phyloP scores from a whole-genome alignment of 768 basidiomycete genomes.

The Pleurotus giganteus region DNA sequence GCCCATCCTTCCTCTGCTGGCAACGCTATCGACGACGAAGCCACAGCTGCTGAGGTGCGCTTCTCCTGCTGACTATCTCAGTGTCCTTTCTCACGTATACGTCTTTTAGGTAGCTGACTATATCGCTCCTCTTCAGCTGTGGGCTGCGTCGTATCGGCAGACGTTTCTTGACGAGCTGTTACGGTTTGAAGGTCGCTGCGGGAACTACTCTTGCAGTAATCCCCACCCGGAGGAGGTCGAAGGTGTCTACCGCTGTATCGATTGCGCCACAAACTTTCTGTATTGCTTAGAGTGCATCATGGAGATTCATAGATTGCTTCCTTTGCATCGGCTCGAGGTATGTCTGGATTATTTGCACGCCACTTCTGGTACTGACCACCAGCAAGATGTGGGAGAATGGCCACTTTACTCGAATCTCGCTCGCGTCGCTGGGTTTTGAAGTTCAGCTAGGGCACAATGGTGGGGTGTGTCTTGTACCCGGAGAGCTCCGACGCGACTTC shows the following conservation, averaged over 20 bases:
- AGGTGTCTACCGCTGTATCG: constrained; percentile 5
- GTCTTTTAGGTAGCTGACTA: not conserved
- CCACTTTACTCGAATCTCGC: not conserved
- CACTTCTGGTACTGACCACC: not conserved
- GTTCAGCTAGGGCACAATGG: constrained; percentile 13
- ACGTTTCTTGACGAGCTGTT: constrained; percentile 5
- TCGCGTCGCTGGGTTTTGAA: constrained; percentile 7
- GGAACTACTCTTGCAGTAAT: too few species aligned
- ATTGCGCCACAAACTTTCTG: not conserved
- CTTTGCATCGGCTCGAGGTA: constrained; percentile 10
- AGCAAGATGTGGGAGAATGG: constrained; percentile 5
- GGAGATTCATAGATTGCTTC: not conserved
- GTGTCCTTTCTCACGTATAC: too few species aligned
- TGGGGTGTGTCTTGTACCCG: not conserved
- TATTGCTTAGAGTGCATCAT: constrained; percentile 1
- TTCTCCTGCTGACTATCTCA: too few species aligned
- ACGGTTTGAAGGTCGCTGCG: constrained; percentile 3
- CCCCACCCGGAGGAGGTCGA: too few species aligned
- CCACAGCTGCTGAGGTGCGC: too few species aligned
- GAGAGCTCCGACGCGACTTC: not conserved
- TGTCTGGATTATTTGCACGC: too few species aligned
- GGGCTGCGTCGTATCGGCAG: not conserved
- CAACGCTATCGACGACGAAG: too few species aligned
- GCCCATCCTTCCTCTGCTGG: too few species aligned
- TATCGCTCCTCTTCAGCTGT: not conserved